phyloP scores from a whole-genome alignment of 192 early-diverging fungal species.

The Umbelopsis isabellina region DNA sequence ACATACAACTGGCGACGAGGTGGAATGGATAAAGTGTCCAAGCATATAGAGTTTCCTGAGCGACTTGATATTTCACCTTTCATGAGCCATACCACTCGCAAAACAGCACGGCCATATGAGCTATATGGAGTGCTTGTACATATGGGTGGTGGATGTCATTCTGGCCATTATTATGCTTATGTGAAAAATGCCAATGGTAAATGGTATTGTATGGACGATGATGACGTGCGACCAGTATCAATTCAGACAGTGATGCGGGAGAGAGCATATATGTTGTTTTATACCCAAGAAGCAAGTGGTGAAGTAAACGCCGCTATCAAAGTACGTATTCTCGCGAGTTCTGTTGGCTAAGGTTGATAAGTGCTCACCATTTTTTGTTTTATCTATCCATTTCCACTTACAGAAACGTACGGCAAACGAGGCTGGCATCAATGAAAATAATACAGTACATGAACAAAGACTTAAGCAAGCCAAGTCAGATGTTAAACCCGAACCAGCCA shows the following conservation, averaged over 20 bases:
- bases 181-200: constrained; percentile 75
- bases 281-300: constrained; percentile 47
- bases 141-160: constrained; percentile 67
- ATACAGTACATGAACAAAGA: neutral
- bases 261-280: constrained; percentile 90
- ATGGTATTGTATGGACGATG: constrained; percentile 86
- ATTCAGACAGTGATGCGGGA: constrained; percentile 68
- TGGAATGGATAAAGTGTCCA: constrained; percentile 66
- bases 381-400: no score
- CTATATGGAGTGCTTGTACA: constrained; percentile 86
- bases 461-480: constrained; percentile 7
- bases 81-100: constrained; percentile 46
- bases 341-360: neutral
- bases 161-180: constrained; percentile 89
- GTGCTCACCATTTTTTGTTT: neutral
- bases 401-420: constrained; percentile 3
- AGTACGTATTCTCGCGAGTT: neutral
- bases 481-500: neutral
- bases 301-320: neutral
- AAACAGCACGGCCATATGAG: constrained; percentile 50
- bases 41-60: constrained; percentile 64
- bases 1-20: constrained; percentile 55
- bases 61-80: constrained; percentile 66
- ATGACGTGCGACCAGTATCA: constrained; percentile 64
- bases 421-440: neutral